Percentiles rank a stretch among this genome's conserved stretches.
Conservation (phyloP, 345 rosid species). For the Hibiscus mutabilis region DNA sequence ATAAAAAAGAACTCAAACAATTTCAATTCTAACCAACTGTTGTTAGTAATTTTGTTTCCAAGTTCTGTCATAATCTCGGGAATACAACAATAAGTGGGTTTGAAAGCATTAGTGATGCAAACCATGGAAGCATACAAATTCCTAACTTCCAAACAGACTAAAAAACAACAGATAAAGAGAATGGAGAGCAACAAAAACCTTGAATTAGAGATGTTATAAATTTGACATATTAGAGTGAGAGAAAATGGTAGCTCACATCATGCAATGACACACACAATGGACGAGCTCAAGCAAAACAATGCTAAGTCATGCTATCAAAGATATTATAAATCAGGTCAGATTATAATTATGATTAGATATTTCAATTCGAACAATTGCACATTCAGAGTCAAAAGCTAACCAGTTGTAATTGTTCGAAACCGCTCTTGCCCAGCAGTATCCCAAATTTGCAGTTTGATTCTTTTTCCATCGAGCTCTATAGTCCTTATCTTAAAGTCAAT, state of each 20-base stretch:
- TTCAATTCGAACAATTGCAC: neutral
- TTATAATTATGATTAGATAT: neutral
- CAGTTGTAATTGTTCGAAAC: constrained; percentile 88
- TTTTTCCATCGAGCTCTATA: constrained; percentile 87
- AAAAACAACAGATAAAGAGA: neutral
- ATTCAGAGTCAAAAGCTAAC: constrained; percentile 30
- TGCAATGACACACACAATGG: neutral
- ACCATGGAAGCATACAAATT: neutral
- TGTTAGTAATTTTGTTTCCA: neutral
- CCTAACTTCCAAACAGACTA: neutral
- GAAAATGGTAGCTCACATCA: neutral
- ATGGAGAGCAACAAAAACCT: neutral
- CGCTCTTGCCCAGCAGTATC: constrained; percentile 89
- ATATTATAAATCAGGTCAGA: neutral
- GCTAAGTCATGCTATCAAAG: neutral
- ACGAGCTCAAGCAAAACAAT: neutral
- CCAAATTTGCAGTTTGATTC: constrained; percentile 96
- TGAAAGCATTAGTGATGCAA: neutral
- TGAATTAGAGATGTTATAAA: neutral
- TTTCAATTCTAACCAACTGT: neutral
- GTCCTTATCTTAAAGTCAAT: constrained; percentile 97
- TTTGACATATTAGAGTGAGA: neutral
- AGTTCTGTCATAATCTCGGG: neutral
- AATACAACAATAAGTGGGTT: neutral
- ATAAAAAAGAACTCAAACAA: neutral